Evolutionary conservation across 2,329 filamentous ascomycete species (phyloP), one percentile per base, ranked within the genome.

Genomic region (Cladosporium sphaerospermum): DNA sequence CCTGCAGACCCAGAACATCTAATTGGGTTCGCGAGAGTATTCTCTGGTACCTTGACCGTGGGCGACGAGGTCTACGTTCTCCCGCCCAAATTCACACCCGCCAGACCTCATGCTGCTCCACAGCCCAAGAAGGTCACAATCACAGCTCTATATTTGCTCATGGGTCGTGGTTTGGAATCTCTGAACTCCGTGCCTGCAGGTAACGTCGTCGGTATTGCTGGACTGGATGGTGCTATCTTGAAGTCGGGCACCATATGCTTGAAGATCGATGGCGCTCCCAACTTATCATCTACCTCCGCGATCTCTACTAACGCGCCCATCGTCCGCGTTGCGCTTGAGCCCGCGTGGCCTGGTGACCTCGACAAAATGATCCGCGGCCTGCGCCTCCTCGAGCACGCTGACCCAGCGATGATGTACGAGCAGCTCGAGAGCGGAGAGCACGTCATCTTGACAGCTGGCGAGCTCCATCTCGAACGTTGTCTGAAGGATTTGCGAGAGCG

Each of bases 201-300:
- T 41, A 91, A 95, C 7, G 87, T 99, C 4, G 97, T 99, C 65
- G 93, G 93, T 19, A 93, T 99, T 52, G 89, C 86, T 32, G 93
- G 93, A 2, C 80, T 99, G 1, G 91, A 93, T 64, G 92, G 91
- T 13, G 86, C 92, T 56, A 86, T 99, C n/a, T 78, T 99, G 52
- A 99, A 99, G 69, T 95, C 90, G 1, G 93, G 91, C 10, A 99
- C 93, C 0, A 76, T 99, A 3, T 96, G 90, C 73, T 95, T 89
- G 59, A 86, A 88, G 58, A 74, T 95, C 0, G 85, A 89, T 45
- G 93, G 93, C 13, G 84, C 88, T 6, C 84, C 95, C 61, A 99
- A 99, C 71, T 75, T 99, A 49, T 93, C 91, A 1, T 92, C 92
- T 58, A 84, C 97, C 8, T 83, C 78, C 52, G 83, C 91, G 70